Evolutionary conservation across 192 early-diverging fungal genomes (phyloP).

Genomic region (Rhizophagus clarus): DNA sequence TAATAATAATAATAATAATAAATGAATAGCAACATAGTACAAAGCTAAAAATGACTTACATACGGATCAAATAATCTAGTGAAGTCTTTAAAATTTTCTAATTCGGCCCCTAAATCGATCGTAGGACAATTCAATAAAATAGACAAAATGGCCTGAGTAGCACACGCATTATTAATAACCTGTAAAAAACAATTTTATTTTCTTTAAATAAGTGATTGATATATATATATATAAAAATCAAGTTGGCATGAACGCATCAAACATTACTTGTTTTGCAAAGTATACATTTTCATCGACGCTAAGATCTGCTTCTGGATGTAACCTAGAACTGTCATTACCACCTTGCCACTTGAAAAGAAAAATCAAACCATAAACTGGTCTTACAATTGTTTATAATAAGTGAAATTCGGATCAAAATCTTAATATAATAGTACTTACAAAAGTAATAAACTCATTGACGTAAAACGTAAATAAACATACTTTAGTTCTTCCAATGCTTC

Average conservation of each 20-base stretch:
- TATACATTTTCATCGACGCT: slow-evolving; percentile 57
- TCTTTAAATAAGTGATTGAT: not conserved
- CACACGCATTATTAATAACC: slow-evolving; percentile 83
- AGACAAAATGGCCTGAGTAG: slow-evolving; percentile 82
- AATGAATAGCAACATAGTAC: not conserved
- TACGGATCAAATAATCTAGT: slow-evolving; percentile 72
- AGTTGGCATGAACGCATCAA: not conserved
- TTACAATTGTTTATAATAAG: slow-evolving; percentile 21
- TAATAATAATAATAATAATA: no score
- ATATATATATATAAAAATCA: not conserved
- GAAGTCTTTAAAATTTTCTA: slow-evolving; percentile 70
- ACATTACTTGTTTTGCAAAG: slow-evolving; percentile 66
- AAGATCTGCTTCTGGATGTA: slow-evolving; percentile 35
- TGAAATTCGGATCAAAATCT: not conserved
- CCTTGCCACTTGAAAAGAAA: slow-evolving; percentile 83
- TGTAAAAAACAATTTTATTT: slow-evolving; percentile 35
- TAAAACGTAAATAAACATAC: slow-evolving; percentile 38
- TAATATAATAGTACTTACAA: not conserved
- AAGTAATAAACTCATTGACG: not conserved
- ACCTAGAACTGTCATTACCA: slow-evolving; percentile 36
- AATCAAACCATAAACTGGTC: slow-evolving; percentile 76
- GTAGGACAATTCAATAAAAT: slow-evolving; percentile 68
- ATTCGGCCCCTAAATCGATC: slow-evolving; percentile 71
- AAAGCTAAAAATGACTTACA: slow-evolving; percentile 35
- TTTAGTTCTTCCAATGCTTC: slow-evolving; percentile 60